Percentiles rank a stretch among this genome's conserved stretches.
phyloP scores from a whole-genome alignment of 1,284 basidiomycete genomes.

The Puccinia novopanici region DNA sequence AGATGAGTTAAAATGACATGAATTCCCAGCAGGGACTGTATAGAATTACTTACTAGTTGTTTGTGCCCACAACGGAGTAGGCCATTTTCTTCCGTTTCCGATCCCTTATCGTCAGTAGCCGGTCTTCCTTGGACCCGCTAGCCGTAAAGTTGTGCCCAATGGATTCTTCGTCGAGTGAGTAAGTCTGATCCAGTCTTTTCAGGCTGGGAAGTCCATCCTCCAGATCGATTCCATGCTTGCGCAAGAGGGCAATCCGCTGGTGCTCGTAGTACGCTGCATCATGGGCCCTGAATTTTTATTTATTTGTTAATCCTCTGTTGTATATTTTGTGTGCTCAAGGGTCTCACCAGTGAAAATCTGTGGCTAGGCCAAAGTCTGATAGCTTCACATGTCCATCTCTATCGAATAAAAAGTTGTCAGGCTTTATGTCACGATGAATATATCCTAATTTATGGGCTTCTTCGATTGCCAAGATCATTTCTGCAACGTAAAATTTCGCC shows the following conservation, averaged over 20 bases:
- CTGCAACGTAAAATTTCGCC: slow-evolving; percentile 98
- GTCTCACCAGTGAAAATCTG: slow-evolving; percentile 91
- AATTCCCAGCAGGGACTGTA: background rate
- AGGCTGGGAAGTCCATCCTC: slow-evolving; percentile 71
- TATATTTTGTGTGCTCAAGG: no score
- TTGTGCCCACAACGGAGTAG: slow-evolving; percentile 54
- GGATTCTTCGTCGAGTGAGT: slow-evolving; percentile 66
- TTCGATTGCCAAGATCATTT: slow-evolving; percentile 95
- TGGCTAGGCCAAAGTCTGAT: slow-evolving; percentile 93
- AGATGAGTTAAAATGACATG: slow-evolving; percentile 12
- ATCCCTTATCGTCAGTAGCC: slow-evolving; percentile 89
- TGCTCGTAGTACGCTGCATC: slow-evolving; percentile 75
- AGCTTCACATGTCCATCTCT: slow-evolving; percentile 88
- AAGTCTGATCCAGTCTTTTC: slow-evolving; percentile 74
- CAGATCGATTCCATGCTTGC: slow-evolving; percentile 91
- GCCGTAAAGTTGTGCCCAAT: slow-evolving; percentile 55
- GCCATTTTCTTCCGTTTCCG: slow-evolving; percentile 75
- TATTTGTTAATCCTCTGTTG: no score
- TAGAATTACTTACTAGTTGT: slow-evolving; percentile 53
- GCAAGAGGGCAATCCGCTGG: slow-evolving; percentile 80
- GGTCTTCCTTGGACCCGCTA: slow-evolving; percentile 21
- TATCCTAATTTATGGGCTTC: slow-evolving; percentile 98
- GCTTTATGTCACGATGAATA: slow-evolving; percentile 97
- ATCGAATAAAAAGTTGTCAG: slow-evolving; percentile 96
- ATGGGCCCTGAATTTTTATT: slow-evolving; percentile 59